Percentiles rank a stretch among this genome's conserved stretches.
These are phyloP conservation scores for Epichloe typhina DNA, from an alignment of 2,329 filamentous ascomycete genomes.

Conservation along the genomic window DNA sequence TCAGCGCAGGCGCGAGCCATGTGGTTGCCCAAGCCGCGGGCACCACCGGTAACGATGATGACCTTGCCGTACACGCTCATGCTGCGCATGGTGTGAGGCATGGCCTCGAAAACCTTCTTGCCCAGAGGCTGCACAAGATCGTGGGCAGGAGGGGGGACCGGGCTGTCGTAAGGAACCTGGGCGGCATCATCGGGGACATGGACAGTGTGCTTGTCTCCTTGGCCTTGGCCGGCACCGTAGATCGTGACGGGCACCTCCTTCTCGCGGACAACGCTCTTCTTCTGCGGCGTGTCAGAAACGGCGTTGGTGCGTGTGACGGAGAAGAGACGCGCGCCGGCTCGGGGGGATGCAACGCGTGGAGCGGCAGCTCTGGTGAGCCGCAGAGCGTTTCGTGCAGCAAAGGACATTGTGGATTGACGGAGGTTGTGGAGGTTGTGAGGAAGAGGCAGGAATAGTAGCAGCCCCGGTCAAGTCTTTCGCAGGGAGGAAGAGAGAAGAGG, in stretches of 20 bases:
- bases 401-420: slow-evolving; percentile 19
- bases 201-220: slow-evolving; percentile 44
- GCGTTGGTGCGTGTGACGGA: slow-evolving; percentile 17
- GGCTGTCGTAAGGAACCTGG: slow-evolving; percentile 29
- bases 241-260: slow-evolving; percentile 44
- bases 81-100: slow-evolving; percentile 54
- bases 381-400: slow-evolving; percentile 21
- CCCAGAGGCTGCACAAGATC: slow-evolving; percentile 38
- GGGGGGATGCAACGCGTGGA: slow-evolving; percentile 13
- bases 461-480: too few species aligned
- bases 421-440: neutral
- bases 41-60: slow-evolving; percentile 61
- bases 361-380: slow-evolving; percentile 20
- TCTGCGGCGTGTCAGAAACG: slow-evolving; percentile 27
- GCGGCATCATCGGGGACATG: slow-evolving; percentile 32
- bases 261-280: slow-evolving; percentile 41
- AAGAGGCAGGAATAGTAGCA: too few species aligned
- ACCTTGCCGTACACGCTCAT: slow-evolving; percentile 59
- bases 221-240: slow-evolving; percentile 32
- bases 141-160: slow-evolving; percentile 28
- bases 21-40: slow-evolving; percentile 63
- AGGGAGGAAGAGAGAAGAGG: neutral
- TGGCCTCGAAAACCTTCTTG: slow-evolving; percentile 36
- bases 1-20: slow-evolving; percentile 69
- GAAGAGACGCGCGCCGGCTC: slow-evolving; percentile 19